These are phyloP conservation scores for Fomitopsis schrenkii DNA, from an alignment of 1,284 basidiomycete genomes.

Conservation along the genomic window DNA sequence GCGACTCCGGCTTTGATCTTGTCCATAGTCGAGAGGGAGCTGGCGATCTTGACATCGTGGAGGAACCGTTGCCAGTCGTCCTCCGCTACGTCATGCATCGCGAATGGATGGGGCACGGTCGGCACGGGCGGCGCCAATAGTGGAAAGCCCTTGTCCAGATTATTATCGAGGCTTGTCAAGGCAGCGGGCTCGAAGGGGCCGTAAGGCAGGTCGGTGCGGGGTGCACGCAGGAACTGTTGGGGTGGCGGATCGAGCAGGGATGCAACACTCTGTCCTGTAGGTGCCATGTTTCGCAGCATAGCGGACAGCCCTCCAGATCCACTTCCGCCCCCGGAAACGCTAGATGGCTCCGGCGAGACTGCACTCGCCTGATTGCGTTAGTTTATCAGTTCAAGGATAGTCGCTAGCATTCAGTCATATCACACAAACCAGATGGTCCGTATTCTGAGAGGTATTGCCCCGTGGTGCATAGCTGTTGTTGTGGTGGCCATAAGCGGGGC, in stretches of 20 bases:
- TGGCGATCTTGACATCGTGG: conserved; percentile 16
- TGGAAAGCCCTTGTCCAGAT: conserved; percentile 14
- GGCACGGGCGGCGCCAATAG: conserved; percentile 8
- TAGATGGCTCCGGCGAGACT: neutral
- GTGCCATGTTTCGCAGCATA: conserved; percentile 2
- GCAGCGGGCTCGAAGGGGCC: conserved; percentile 8
- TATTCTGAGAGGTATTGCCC: too few species aligned
- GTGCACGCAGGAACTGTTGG: conserved; percentile 15
- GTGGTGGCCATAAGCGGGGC: neutral
- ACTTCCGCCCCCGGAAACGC: neutral
- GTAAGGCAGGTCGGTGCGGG: conserved; percentile 11
- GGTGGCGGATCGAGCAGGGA: conserved; percentile 16
- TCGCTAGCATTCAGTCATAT: too few species aligned
- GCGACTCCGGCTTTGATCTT: conserved; percentile 10
- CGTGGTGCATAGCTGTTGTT: neutral
- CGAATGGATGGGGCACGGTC: conserved; percentile 35
- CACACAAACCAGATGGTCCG: neutral
- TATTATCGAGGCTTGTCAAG: conserved; percentile 4
- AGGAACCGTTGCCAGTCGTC: conserved; percentile 34
- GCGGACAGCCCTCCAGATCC: neutral
- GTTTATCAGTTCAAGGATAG: too few species aligned
- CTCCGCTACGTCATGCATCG: conserved; percentile 34
- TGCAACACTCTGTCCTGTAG: conserved; percentile 6
- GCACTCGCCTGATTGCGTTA: too few species aligned
- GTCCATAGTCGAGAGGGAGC: conserved; percentile 10